Conservation (phyloP, 805 yeast genomes). For the Suhomyces canberraensis region DNA sequence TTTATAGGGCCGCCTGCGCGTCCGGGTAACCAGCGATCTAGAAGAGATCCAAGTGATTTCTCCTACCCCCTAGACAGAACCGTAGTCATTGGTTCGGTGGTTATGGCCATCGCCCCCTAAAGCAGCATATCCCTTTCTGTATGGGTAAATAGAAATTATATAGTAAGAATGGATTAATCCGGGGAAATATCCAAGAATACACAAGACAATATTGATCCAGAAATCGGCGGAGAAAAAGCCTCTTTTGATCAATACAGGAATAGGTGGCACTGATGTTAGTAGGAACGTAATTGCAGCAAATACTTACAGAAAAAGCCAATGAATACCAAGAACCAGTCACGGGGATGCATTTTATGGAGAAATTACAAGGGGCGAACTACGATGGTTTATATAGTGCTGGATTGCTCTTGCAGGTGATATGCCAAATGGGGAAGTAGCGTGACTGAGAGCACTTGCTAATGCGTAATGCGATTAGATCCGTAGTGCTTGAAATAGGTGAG, state of each 20-base stretch:
- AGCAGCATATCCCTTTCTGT: constrained; percentile 24
- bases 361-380: too few species aligned
- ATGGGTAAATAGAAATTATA: constrained; percentile 72
- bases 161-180: constrained; percentile 78
- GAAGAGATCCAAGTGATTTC: too few species aligned
- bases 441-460: too few species aligned
- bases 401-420: too few species aligned
- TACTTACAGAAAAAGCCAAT: constrained; percentile 52
- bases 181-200: constrained; percentile 70
- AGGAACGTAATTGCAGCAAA: neutral
- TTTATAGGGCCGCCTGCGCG: neutral
- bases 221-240: constrained; percentile 72
- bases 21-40: constrained; percentile 1
- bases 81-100: constrained; percentile 17
- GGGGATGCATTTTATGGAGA: constrained; percentile 32
- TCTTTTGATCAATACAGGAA: constrained; percentile 71
- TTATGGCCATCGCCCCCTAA: constrained; percentile 31
- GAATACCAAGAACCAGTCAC: constrained; percentile 64
- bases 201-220: constrained; percentile 66
- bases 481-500: too few species aligned
- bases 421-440: too few species aligned
- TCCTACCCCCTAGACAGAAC: constrained; percentile 1
- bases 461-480: too few species aligned
- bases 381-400: too few species aligned
- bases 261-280: constrained; percentile 55